phyloP scores from a whole-genome alignment of 768 basidiomycete genomes.

The Calocera viscosa region DNA sequence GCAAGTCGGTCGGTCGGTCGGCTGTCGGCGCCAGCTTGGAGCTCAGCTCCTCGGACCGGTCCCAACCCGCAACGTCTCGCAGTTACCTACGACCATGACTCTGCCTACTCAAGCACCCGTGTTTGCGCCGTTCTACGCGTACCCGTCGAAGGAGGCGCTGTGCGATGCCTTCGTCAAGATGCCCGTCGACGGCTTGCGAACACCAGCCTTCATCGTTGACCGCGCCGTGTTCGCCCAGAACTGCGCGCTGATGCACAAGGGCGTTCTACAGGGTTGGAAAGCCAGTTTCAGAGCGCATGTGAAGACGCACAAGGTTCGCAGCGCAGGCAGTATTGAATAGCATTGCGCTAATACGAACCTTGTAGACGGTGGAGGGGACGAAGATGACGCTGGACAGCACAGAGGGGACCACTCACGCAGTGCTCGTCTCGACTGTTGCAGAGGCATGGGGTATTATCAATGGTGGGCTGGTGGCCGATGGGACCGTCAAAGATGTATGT shows the following conservation, averaged over 20 bases:
- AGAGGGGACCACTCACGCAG: constrained; percentile 42
- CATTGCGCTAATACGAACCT: neutral
- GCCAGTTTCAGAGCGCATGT: constrained; percentile 69
- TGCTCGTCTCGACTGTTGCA: constrained; percentile 71
- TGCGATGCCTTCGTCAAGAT: constrained; percentile 40
- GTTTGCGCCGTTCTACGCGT: constrained; percentile 18
- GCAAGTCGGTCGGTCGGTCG: neutral
- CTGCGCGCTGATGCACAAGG: constrained; percentile 58
- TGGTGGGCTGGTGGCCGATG: constrained; percentile 55
- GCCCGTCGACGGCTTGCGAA: constrained; percentile 45
- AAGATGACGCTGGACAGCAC: constrained; percentile 50
- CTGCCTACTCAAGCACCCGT: constrained; percentile 7
- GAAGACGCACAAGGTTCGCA: constrained; percentile 64
- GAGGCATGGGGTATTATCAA: constrained; percentile 67
- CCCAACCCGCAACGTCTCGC: neutral
- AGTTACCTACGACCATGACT: neutral
- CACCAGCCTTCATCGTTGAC: constrained; percentile 70
- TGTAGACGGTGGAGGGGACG: constrained; percentile 65
- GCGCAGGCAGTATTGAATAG: neutral
- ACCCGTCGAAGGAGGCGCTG: constrained; percentile 18
- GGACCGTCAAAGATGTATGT: constrained; percentile 63
- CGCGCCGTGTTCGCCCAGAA: constrained; percentile 57
- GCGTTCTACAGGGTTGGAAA: constrained; percentile 46
- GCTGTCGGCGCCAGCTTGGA: too few species aligned
- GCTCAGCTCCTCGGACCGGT: neutral